Conservation (phyloP, 257 asterid genomes). For the Solanum stenotomum region DNA sequence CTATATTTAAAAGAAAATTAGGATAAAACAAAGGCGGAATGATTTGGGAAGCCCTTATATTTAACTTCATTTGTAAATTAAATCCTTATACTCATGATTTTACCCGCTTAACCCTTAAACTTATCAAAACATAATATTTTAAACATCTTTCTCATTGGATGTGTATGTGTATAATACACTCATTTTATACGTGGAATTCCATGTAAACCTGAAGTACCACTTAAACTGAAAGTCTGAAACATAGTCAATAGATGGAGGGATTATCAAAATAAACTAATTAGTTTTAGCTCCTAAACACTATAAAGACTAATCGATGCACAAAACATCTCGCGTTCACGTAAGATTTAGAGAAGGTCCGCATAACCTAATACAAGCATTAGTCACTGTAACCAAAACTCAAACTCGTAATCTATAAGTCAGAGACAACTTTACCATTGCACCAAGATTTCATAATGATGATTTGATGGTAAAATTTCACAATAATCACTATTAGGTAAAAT, state of each 20-base stretch:
- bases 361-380: background rate
- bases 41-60: too few relatives aligned
- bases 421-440: background rate
- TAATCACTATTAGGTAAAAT: background rate
- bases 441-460: background rate
- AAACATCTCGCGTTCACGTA: background rate
- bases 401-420: background rate
- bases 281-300: background rate
- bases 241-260: background rate
- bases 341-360: background rate
- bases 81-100: too few relatives aligned
- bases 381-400: background rate
- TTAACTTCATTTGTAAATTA: too few relatives aligned
- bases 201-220: background rate
- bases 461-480: background rate
- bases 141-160: too few relatives aligned
- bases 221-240: background rate
- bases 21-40: too few relatives aligned
- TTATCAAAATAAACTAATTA: background rate
- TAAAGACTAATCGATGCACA: background rate
- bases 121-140: too few relatives aligned
- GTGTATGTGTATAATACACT: too few relatives aligned
- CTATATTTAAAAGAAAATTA: too few relatives aligned
- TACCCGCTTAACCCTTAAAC: too few relatives aligned
- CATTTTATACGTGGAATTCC: too few relatives aligned